phyloP scores from a whole-genome alignment of 805 yeast species.

The Yarrowia keelungensis region DNA sequence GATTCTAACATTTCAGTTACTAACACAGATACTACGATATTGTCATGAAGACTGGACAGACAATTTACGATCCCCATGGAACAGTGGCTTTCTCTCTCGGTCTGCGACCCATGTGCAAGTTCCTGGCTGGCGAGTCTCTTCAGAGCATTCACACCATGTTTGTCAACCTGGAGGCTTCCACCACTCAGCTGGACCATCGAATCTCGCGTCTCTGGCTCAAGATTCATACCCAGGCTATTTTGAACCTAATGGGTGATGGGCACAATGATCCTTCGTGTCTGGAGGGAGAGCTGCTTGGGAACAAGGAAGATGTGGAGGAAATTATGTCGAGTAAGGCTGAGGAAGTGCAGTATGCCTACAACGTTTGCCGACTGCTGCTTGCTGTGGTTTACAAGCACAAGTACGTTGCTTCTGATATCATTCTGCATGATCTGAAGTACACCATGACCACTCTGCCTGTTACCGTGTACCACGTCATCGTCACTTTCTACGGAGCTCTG shows the following conservation, averaged over 20 bases:
- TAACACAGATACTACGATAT: slow-evolving; percentile 43
- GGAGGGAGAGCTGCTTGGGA: slow-evolving; percentile 43
- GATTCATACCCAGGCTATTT: slow-evolving; percentile 42
- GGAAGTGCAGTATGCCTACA: slow-evolving; percentile 44
- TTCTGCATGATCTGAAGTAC: slow-evolving; percentile 42
- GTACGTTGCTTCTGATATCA: slow-evolving; percentile 44
- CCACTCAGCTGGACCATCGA: slow-evolving; percentile 41
- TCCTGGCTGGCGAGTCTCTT: slow-evolving; percentile 45
- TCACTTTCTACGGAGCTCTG: slow-evolving; percentile 45
- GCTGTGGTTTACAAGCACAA: slow-evolving; percentile 44
- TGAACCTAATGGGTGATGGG: slow-evolving; percentile 43
- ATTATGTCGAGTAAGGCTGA: slow-evolving; percentile 39
- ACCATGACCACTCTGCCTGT: slow-evolving; percentile 43
- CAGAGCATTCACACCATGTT: slow-evolving; percentile 42
- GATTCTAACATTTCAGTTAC: neutral
- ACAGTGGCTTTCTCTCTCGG: slow-evolving; percentile 43
- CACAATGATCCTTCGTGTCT: slow-evolving; percentile 42
- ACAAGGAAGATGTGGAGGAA: slow-evolving; percentile 36
- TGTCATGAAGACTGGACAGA: slow-evolving; percentile 44
- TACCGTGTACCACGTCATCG: slow-evolving; percentile 44
- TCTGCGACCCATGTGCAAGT: slow-evolving; percentile 44
- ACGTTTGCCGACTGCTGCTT: slow-evolving; percentile 42
- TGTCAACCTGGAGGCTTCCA: slow-evolving; percentile 41
- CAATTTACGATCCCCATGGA: slow-evolving; percentile 44
- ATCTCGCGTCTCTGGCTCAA: slow-evolving; percentile 44